A percentile compares a stretch with the other conserved stretches of the same genome.
Evolutionary conservation across 441 rosid genomes (phyloP).

Genomic region (Syzygium malaccense): DNA sequence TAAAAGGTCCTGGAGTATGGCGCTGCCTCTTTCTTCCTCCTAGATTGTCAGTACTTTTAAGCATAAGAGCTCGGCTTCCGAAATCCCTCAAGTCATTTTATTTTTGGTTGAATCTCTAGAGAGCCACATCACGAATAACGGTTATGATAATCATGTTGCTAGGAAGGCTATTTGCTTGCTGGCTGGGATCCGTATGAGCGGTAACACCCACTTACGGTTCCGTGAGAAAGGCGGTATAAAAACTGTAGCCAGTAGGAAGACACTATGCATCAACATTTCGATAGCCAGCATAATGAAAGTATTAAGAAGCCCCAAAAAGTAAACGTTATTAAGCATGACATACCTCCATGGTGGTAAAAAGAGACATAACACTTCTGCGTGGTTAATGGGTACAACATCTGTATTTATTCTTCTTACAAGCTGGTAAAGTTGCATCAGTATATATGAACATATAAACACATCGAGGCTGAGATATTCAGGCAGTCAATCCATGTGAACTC

Average conservation of each 20-base stretch:
- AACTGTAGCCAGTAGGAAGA: neutral
- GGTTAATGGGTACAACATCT: neutral
- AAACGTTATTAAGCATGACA: neutral
- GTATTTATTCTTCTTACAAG: neutral
- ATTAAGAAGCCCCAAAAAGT: neutral
- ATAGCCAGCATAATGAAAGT: neutral
- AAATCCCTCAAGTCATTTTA: neutral
- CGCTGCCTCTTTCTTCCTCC: neutral
- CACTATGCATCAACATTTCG: neutral
- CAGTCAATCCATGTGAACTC: neutral
- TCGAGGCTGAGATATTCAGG: neutral
- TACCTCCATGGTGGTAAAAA: neutral
- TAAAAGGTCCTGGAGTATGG: neutral
- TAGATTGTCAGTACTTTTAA: neutral
- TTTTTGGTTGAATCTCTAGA: neutral
- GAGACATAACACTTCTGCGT: neutral
- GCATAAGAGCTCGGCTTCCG: neutral
- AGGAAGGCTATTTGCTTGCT: neutral
- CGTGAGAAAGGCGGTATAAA: neutral
- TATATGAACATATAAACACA: neutral
- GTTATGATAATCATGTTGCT: neutral
- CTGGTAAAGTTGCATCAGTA: neutral
- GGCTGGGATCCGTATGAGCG: neutral
- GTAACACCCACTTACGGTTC: neutral
- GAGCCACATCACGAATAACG: neutral